Percentiles rank a stretch among this genome's conserved stretches.
Evolutionary conservation across 257 asterid species (phyloP).

Genomic region (Prunella vulgaris): DNA sequence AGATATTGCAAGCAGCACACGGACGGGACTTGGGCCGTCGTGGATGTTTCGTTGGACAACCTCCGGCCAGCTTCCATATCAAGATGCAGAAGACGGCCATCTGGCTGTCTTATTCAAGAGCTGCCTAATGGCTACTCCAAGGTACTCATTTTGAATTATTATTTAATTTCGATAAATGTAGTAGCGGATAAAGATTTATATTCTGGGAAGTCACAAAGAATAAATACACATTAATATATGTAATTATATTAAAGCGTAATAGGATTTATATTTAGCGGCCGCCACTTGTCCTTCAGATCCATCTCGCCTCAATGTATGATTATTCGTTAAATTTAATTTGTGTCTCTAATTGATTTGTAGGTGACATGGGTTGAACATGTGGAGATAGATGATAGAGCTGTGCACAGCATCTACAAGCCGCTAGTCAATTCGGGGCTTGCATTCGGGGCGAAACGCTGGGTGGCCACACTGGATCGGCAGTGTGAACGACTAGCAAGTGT

Average conservation of each 20-base stretch:
- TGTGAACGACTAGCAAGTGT: constrained; percentile 71
- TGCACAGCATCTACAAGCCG: constrained; percentile 53
- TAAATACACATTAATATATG: no score
- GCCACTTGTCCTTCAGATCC: no score
- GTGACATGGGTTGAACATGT: constrained; percentile 78
- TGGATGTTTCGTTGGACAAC: constrained; percentile 71
- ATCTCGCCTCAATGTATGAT: no score
- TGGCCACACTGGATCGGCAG: constrained; percentile 65
- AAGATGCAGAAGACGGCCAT: constrained; percentile 58
- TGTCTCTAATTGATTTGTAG: constrained; percentile 15
- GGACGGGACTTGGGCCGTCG: constrained; percentile 79
- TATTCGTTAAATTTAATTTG: neutral
- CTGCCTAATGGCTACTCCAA: constrained; percentile 77
- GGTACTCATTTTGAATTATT: no score
- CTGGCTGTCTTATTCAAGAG: constrained; percentile 84
- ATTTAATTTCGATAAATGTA: no score
- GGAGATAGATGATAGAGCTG: constrained; percentile 66
- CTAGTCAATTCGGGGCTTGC: constrained; percentile 64
- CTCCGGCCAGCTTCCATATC: constrained; percentile 48
- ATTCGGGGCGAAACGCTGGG: constrained; percentile 76
- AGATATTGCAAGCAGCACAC: constrained; percentile 74
- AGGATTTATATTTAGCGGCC: no score
- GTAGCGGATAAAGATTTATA: no score
- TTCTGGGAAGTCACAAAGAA: no score
- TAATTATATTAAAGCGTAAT: no score